Evolutionary conservation across 2,329 filamentous ascomycete genomes (phyloP), one percentile per base, ranked within the genome.

Genomic region (Alternaria dauci): DNA sequence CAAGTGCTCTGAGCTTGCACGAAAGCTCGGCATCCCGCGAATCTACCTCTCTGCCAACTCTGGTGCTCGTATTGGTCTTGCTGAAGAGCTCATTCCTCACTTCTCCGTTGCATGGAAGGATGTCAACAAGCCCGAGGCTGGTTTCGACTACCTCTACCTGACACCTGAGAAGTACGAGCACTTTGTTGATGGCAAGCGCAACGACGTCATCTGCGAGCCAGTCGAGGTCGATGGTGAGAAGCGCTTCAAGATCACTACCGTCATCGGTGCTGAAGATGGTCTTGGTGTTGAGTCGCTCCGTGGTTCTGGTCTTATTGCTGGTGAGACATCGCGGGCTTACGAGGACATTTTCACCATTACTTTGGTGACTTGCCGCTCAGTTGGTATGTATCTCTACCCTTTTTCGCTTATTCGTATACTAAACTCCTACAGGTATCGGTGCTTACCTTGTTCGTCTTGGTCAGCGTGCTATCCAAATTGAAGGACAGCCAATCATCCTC

Each of bases 11-110:
- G 94, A 99, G 81, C 86, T 97, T 68, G 95, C 95, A 64, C 90
- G 94, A 73, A 94, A 93, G 84, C 85, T 97, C 63, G 95, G 95
- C 39, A 97, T 99, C 73, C 95, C 95, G 25, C 92, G 95, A 71
- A 94, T 99, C 78, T 99, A 99, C 83, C 85, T 99, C 61, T 99
- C 95, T 78, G 95, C 95, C 78, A 99, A 99, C 87, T 99, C 95
- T 61, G 95, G 95, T 87, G 95, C 95, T 69, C 94, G 95, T 76
- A 92, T 99, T 72, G 95, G 95, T 75, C 90, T 99, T 80, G 95
- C 95, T 62, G 94, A 97, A 71, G 95, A 98, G 85, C 85, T 99
- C 66, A 96, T 99, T 80, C 94, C 94, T 25, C 91, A 96, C 84
- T 98, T 97, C 87, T 95, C 91, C 68, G 94, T 97, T 56, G 95